Base-by-base conservation (phyloP, 345 rosid species). In the Alliaria petiolata region DNA sequence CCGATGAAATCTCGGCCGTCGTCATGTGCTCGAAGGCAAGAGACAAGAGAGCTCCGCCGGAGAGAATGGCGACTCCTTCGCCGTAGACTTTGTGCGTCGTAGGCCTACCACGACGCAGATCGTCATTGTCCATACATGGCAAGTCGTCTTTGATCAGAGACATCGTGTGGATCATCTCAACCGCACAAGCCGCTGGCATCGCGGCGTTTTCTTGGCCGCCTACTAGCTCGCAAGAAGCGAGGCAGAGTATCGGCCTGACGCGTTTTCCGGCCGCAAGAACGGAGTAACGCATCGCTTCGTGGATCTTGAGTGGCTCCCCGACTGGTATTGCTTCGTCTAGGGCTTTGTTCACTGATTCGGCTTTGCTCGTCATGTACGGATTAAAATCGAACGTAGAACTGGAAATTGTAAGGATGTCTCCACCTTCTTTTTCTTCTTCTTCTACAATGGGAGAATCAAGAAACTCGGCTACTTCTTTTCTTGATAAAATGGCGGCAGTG, bases 81-180 rank as follows among this genome's bases (percentile, higher is more conserved):
- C 89, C 89, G 7, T 69, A 89, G 5, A 68, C 82, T 60, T 71
- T 82, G 72, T 89, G 89, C 54, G 67, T 87, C 0, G 92, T 81
- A 6, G 87, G 96, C 77, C 76, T 80, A 3, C 92, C 90, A 5
- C 90, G 82, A 0, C 88, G 70, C n/a, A 87, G 64, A 64, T 84
- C 87, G 15, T 82, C 96, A 22, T 89, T 77, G 44, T 87, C 96
- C 87, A 89, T 80, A 57, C 90, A 89, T 6, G 90, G 96, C 36
- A 89, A 84, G 17, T 89, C 96, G 2, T 89, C 90, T 30, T 87
- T 89, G 71, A 89, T 84, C 1, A 89, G 38, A 4, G 89, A 82
- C 90, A 84, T 87, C 0, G 90, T 84, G 56, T 84, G 87, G 40
- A 87, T 87, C 96, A 89, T 89, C 74, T 89, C 90, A 8, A 87